Evolutionary conservation across 2,329 filamentous ascomycete genomes (phyloP).

Genomic region (Myriosclerotinia duriaeana): DNA sequence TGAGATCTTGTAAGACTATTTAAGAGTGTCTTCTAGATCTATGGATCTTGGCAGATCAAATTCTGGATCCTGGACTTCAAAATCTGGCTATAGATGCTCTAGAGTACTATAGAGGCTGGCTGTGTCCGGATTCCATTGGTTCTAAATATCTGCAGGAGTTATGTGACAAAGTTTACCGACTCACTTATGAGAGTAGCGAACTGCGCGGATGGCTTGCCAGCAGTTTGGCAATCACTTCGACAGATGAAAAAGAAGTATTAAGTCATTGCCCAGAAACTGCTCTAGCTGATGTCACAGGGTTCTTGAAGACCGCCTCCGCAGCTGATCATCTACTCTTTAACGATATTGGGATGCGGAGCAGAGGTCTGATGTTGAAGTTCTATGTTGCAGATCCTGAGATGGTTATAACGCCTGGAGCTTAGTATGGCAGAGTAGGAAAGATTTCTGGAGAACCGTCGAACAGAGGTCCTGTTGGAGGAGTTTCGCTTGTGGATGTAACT

Average conservation of each 20-base stretch:
- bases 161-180: background rate
- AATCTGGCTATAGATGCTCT: background rate
- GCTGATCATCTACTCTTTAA: background rate
- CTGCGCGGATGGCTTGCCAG: background rate
- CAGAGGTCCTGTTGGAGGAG: background rate
- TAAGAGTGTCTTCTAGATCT: too few species aligned
- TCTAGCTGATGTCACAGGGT: background rate
- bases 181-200: background rate
- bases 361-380: background rate
- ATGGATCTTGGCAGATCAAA: background rate
- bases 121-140: background rate
- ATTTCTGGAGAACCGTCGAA: background rate
- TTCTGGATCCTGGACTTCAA: background rate
- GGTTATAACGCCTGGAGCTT: accelerated
- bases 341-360: background rate
- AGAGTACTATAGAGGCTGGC: too few species aligned
- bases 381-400: background rate
- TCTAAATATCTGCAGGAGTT: background rate
- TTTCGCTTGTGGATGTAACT: background rate
- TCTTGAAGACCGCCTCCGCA: background rate
- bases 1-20: background rate
- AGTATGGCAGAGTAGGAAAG: too few species aligned
- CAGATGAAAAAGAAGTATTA: background rate
- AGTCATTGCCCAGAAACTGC: accelerated
- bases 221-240: background rate